Base-by-base conservation (phyloP, 2,329 filamentous ascomycete genomes). In the Ophiosphaerella korrae region DNA sequence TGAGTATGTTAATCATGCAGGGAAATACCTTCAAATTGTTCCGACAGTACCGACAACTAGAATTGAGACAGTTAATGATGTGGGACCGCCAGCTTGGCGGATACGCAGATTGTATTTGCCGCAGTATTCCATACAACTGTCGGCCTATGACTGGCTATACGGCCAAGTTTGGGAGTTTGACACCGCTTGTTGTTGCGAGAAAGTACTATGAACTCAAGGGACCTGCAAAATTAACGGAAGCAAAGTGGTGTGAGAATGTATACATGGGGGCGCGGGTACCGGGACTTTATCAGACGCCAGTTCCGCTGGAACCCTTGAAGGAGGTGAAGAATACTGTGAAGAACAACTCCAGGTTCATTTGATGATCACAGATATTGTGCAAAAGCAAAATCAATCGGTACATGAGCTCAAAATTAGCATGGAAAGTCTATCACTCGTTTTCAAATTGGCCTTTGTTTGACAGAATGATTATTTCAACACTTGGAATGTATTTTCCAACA, bases 1-100 rank as follows among this genome's bases (percentile, higher is more conserved):
- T 70, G 67, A 66, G 61, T 50, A 70, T 72, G 66, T 51, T 72
- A 7, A 69, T 73, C 42, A 43, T 72, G 48, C 69, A 67, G 44
- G 65, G 64, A 37, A 72, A 72, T 55, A 71, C 62, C 1, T 72
- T 72, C 59, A 59, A 53, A 24, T 52, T 73, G 2, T 54, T 67
- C 7, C 61, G 63, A 1, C 57, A 60, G 39, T 48, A 55, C 52
- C 63, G 58, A 14, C 43, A 60, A 33, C 63, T 72, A 3, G 64
- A 67, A 13, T 57, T 65, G 14, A 68, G 65, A 36, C 61, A 71
- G 32, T 49, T 71, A 5, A 58, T 65, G 42, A 54, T 66, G 42
- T 73, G 70, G 70, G 64, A 68, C 31, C 61, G 58, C 5, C 66
- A 72, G 40, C 57, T 73, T 18, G 49, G 57, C 11, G 59, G 57